Percentiles rank a stretch among this genome's conserved stretches.
Evolutionary conservation across 306 rosid genomes (phyloP).

Genomic region (Calophaca sinica): DNA sequence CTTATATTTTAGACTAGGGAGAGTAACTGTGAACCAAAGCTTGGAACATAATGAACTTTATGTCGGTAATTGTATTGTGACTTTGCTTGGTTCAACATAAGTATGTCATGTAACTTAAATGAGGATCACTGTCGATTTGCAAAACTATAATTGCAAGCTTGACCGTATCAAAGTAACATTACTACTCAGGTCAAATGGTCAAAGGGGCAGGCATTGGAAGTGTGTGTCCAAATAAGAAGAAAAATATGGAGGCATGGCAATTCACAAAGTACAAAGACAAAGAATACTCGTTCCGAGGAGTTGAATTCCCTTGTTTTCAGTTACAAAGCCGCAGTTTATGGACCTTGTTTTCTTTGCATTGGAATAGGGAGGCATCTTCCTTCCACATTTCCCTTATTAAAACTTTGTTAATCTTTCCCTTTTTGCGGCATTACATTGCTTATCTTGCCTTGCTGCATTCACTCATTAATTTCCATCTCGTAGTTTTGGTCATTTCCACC

Average conservation of each 20-base stretch:
- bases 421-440: conserved; percentile 21
- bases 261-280: conserved; percentile 43
- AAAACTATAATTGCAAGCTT: conserved; percentile 21
- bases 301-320: conserved; percentile 57
- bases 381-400: not conserved
- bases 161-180: not conserved
- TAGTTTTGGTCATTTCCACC: too few species aligned
- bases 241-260: conserved; percentile 27
- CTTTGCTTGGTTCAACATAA: not conserved
- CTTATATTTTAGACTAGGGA: too few species aligned
- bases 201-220: conserved; percentile 55
- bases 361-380: conserved; percentile 54
- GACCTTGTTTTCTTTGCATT: conserved; percentile 51
- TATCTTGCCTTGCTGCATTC: not conserved
- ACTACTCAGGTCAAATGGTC: conserved; percentile 46
- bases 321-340: conserved; percentile 51
- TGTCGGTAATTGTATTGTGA: not conserved
- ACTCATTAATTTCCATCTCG: too few species aligned
- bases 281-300: conserved; percentile 55
- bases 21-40: conserved; percentile 23
- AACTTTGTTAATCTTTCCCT: not conserved
- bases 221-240: conserved; percentile 40
- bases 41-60: not conserved
- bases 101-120: not conserved
- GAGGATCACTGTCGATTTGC: not conserved